Percentiles rank a stretch among this genome's conserved stretches.
Evolutionary conservation across 2,329 filamentous ascomycete species (phyloP).

Genomic region (Colletotrichum orchidophilum): DNA sequence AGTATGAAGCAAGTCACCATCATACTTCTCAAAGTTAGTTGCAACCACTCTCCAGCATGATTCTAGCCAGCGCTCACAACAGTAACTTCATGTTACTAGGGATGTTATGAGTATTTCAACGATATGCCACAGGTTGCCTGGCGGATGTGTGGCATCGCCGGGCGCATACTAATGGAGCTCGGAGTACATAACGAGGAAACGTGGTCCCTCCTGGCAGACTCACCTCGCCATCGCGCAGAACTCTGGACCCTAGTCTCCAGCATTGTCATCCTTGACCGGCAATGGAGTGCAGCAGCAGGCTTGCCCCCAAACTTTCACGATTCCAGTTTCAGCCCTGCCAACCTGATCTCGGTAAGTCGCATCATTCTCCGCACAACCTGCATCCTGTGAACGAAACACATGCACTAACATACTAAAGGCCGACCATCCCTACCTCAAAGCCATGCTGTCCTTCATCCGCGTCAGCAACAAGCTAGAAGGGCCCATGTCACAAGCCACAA

Average conservation of each 20-base stretch:
- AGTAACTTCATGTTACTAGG: no score
- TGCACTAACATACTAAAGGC: background rate
- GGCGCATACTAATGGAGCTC: background rate
- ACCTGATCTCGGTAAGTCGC: background rate
- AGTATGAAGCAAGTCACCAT: background rate
- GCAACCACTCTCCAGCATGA: background rate
- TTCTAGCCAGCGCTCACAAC: background rate
- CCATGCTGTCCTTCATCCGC: conserved; percentile 26
- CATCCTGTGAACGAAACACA: no score
- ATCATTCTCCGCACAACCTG: background rate
- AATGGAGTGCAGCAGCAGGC: background rate
- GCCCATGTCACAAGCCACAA: conserved; percentile 28
- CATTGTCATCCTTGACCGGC: background rate
- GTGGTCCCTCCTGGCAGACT: background rate
- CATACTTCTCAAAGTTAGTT: background rate
- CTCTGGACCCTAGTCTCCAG: background rate
- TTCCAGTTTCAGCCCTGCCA: background rate
- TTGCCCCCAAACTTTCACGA: background rate
- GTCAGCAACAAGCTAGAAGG: conserved; percentile 38
- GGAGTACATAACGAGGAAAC: background rate
- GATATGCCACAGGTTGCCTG: background rate
- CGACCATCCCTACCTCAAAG: background rate
- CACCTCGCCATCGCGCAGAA: background rate
- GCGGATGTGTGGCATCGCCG: background rate
- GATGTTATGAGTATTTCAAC: background rate